Percentiles rank a stretch among this genome's conserved stretches.
phyloP scores from a whole-genome alignment of 2,329 filamentous ascomycete species.

The Hypoxylon sp. region DNA sequence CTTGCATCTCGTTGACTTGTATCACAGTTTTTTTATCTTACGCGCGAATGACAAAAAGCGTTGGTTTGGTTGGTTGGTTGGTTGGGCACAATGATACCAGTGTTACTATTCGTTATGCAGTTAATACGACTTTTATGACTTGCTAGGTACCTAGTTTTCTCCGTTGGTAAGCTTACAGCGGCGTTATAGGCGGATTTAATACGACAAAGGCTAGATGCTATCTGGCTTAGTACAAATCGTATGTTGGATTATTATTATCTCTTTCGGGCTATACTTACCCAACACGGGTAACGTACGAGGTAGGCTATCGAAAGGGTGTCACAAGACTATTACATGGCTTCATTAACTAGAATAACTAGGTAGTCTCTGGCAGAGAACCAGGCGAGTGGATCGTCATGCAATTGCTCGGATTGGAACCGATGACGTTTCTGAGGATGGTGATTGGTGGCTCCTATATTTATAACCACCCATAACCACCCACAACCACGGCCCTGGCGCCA shows the following conservation, averaged over 20 bases:
- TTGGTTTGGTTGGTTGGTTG: slow-evolving; percentile 3
- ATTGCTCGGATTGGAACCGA: slow-evolving; percentile 32
- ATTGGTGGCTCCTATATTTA: slow-evolving; percentile 40
- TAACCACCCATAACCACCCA: slow-evolving; percentile 37
- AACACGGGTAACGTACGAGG: slow-evolving; percentile 16
- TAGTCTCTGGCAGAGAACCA: slow-evolving; percentile 40
- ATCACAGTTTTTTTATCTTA: slow-evolving; percentile 7
- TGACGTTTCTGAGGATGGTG: slow-evolving; percentile 34
- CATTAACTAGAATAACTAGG: slow-evolving; percentile 22
- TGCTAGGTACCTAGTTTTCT: slow-evolving; percentile 4
- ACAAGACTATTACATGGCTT: slow-evolving; percentile 23
- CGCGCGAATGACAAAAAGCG: slow-evolving; percentile 23
- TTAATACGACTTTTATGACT: slow-evolving; percentile 26
- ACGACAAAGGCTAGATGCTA: slow-evolving; percentile 2
- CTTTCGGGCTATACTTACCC: slow-evolving; percentile 28
- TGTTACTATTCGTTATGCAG: slow-evolving; percentile 11
- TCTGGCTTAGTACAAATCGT: slow-evolving; percentile 1
- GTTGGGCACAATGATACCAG: slow-evolving; percentile 40
- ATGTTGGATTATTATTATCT: slow-evolving; percentile 1
- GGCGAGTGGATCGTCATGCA: slow-evolving; percentile 45
- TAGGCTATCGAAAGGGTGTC: slow-evolving; percentile 18
- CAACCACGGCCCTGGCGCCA: slow-evolving; percentile 45
- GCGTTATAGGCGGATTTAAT: not conserved
- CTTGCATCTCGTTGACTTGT: not conserved
- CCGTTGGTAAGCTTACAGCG: not conserved